phyloP scores from a whole-genome alignment of 176 grass and related monocot genomes.

The Avena sativa region DNA sequence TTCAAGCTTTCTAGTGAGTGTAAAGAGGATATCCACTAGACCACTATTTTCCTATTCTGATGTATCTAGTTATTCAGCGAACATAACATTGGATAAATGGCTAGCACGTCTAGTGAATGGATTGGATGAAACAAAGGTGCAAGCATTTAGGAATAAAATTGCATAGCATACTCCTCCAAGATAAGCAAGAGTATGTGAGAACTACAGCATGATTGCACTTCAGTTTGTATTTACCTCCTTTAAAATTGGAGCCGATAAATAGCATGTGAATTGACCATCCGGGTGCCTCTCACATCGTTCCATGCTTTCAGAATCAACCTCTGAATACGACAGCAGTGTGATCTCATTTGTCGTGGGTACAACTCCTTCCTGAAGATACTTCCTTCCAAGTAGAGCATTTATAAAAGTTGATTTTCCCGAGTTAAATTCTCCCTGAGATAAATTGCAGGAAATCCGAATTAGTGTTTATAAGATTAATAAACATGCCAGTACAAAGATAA shows the following conservation, averaged over 20 bases:
- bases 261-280: slow-evolving; percentile 93
- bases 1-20: slow-evolving; percentile 4
- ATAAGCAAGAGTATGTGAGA: slow-evolving; percentile 13
- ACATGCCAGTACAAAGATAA: background rate
- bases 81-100: slow-evolving; percentile 3
- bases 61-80: slow-evolving; percentile 30
- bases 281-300: slow-evolving; percentile 83
- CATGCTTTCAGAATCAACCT: slow-evolving; percentile 72
- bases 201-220: slow-evolving; percentile 5
- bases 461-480: slow-evolving; percentile 19
- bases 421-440: slow-evolving; percentile 94
- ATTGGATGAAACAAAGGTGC: background rate
- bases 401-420: slow-evolving; percentile 98
- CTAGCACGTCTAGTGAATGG: background rate
- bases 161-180: background rate
- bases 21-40: slow-evolving; percentile 26
- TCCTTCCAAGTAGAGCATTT: slow-evolving; percentile 92
- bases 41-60: background rate
- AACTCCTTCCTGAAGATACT: slow-evolving; percentile 91
- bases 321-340: slow-evolving; percentile 79
- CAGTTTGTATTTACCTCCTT: slow-evolving; percentile 80
- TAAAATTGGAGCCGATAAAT: slow-evolving; percentile 84
- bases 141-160: slow-evolving; percentile 7
- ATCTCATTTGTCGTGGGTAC: slow-evolving; percentile 96
- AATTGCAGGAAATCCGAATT: slow-evolving; percentile 21